phyloP scores from a whole-genome alignment of 192 early-diverging fungal species.

The Coemansia biformis region DNA sequence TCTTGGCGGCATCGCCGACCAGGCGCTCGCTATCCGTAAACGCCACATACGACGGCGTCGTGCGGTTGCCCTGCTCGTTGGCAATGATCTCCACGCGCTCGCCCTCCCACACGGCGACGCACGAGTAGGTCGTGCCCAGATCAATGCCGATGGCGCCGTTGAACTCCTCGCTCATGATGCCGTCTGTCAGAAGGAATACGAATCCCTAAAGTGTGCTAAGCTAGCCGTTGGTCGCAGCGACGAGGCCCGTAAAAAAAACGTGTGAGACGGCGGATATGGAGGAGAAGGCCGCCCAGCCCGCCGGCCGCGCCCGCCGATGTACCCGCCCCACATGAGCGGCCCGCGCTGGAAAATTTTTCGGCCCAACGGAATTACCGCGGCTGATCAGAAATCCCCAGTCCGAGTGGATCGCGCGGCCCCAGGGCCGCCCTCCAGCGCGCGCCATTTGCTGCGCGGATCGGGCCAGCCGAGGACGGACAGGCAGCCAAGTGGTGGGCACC shows the following conservation, averaged over 20 bases:
- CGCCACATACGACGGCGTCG: conserved; percentile 82
- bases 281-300: too few species aligned
- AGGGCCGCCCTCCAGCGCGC: too few species aligned
- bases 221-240: too few species aligned
- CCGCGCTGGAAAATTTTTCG: too few species aligned
- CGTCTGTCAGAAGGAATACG: neutral
- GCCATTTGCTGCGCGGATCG: too few species aligned
- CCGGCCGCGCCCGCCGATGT: too few species aligned
- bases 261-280: neutral
- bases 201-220: neutral
- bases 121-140: conserved; percentile 97
- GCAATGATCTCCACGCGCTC: conserved; percentile 69
- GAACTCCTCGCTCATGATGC: conserved; percentile 41
- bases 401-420: too few species aligned
- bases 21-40: conserved; percentile 75
- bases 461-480: too few species aligned
- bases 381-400: too few species aligned
- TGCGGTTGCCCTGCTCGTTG: conserved; percentile 88
- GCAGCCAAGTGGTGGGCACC: too few species aligned
- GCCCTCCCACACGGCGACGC: conserved; percentile 67
- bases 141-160: conserved; percentile 87
- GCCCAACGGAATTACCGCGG: too few species aligned
- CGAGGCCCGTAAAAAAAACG: neutral
- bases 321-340: too few species aligned
- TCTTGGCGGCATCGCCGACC: conserved; percentile 86